phyloP scores from a whole-genome alignment of 169 alveolate species.

The Eimeria sp. region DNA sequence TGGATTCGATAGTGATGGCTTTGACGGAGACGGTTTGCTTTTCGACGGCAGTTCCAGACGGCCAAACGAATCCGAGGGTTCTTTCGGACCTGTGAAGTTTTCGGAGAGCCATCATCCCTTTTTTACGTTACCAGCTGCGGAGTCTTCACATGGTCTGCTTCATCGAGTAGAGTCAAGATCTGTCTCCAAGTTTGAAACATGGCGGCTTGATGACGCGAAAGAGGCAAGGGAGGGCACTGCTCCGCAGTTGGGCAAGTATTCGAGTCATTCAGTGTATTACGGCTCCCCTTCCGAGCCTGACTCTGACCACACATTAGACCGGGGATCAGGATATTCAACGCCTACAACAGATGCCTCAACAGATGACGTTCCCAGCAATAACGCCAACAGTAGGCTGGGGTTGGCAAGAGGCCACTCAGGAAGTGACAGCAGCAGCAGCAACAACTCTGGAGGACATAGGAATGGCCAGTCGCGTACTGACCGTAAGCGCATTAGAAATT shows the following conservation, averaged over 20 bases:
- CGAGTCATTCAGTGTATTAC: background rate
- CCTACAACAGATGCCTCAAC: background rate
- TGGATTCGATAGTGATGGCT: background rate
- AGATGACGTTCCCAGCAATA: slow-evolving; percentile 12
- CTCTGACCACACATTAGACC: background rate
- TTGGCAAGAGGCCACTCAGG: background rate
- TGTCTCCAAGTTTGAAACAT: background rate
- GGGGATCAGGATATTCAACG: slow-evolving; percentile 18
- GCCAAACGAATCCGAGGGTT: background rate
- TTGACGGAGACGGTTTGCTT: slow-evolving; percentile 7
- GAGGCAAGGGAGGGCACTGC: slow-evolving; percentile 6
- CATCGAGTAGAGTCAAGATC: background rate
- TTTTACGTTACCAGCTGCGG: background rate
- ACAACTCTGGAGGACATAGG: background rate
- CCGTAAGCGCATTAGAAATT: background rate
- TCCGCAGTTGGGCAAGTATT: background rate
- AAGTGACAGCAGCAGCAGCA: slow-evolving; percentile 53
- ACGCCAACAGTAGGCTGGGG: background rate
- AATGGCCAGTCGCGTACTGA: background rate
- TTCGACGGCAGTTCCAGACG: background rate
- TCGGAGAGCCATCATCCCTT: background rate
- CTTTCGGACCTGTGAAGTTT: background rate
- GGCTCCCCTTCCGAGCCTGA: background rate
- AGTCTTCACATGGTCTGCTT: background rate
- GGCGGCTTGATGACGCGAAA: background rate